phyloP scores from a whole-genome alignment of 2,329 filamentous ascomycete species.

The Magnaporthales sp. region DNA sequence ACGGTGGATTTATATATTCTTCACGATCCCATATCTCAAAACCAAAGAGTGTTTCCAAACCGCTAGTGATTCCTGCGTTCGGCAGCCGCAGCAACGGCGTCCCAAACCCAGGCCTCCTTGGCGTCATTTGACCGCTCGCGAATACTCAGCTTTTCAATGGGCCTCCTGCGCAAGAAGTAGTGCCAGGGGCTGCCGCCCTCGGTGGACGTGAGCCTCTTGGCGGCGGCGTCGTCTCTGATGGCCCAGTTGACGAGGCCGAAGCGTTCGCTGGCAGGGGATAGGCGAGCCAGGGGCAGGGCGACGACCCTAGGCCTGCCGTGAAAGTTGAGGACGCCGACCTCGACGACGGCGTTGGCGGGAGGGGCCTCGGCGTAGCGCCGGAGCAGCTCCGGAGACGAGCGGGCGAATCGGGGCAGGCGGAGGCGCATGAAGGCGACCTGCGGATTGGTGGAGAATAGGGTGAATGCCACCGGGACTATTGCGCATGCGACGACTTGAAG shows the following conservation, averaged over 20 bases:
- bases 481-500: slow-evolving; percentile 47
- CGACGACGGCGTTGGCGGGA: slow-evolving; percentile 34
- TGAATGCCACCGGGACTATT: slow-evolving; percentile 54
- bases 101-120: slow-evolving; percentile 27
- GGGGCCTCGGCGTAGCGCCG: slow-evolving; percentile 41
- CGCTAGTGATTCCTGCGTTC: not conserved
- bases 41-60: not conserved
- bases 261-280: slow-evolving; percentile 20
- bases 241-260: slow-evolving; percentile 30
- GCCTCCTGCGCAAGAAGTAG: slow-evolving; percentile 12
- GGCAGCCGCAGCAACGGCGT: slow-evolving; percentile 15
- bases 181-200: slow-evolving; percentile 3
- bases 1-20: not conserved
- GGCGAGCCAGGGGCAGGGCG: slow-evolving; percentile 22
- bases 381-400: slow-evolving; percentile 48
- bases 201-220: not conserved
- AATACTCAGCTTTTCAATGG: slow-evolving; percentile 21
- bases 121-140: slow-evolving; percentile 16
- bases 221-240: slow-evolving; percentile 16
- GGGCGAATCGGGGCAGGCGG: slow-evolving; percentile 56
- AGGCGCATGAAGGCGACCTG: slow-evolving; percentile 68
- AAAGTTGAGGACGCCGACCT: slow-evolving; percentile 46
- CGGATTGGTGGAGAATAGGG: slow-evolving; percentile 57
- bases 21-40: not conserved
- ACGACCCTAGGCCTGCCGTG: slow-evolving; percentile 42